These are phyloP conservation scores for Bryoglossum gracile DNA, from an alignment of 495 filamentous ascomycete genomes.

Conservation along the genomic window DNA sequence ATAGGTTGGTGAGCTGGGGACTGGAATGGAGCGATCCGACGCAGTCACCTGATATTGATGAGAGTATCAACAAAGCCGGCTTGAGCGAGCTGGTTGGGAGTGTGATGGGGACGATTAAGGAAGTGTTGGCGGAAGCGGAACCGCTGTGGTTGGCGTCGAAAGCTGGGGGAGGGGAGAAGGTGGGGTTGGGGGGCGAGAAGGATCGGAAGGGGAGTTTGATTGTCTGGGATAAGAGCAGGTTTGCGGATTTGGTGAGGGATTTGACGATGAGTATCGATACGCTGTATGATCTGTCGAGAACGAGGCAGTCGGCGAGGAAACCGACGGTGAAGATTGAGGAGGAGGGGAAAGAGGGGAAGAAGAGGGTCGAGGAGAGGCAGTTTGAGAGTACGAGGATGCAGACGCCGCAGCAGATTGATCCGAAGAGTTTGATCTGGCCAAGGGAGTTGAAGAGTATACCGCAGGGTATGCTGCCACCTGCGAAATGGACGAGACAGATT, in stretches of 20 bases:
- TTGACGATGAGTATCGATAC: conserved; percentile 82
- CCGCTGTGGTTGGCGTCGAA: conserved; percentile 50
- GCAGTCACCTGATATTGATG: conserved; percentile 72
- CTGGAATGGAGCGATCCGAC: conserved; percentile 72
- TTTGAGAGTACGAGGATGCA: conserved; percentile 49
- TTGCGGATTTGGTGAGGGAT: conserved; percentile 66
- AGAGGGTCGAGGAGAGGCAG: conserved; percentile 35
- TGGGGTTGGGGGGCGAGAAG: conserved; percentile 36
- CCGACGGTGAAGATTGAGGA: conserved; percentile 8
- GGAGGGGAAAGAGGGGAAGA: conserved; percentile 4
- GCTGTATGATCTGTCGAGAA: conserved; percentile 76
- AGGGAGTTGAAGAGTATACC: conserved; percentile 31
- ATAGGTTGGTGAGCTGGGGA: conserved; percentile 79
- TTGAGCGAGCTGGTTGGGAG: conserved; percentile 81
- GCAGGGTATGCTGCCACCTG: conserved; percentile 26
- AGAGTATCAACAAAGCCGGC: conserved; percentile 73
- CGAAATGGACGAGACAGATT: conserved; percentile 36
- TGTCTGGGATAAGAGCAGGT: conserved; percentile 52
- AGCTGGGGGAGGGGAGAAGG: conserved; percentile 21
- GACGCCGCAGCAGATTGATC: conserved; percentile 46
- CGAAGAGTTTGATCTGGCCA: conserved; percentile 30
- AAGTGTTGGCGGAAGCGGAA: conserved; percentile 79
- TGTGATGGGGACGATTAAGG: conserved; percentile 84
- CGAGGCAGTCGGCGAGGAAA: conserved; percentile 39
- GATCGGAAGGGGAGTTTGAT: conserved; percentile 28